Base-by-base conservation (phyloP, 148 eudicot species). In the Pouteria glomerata region DNA sequence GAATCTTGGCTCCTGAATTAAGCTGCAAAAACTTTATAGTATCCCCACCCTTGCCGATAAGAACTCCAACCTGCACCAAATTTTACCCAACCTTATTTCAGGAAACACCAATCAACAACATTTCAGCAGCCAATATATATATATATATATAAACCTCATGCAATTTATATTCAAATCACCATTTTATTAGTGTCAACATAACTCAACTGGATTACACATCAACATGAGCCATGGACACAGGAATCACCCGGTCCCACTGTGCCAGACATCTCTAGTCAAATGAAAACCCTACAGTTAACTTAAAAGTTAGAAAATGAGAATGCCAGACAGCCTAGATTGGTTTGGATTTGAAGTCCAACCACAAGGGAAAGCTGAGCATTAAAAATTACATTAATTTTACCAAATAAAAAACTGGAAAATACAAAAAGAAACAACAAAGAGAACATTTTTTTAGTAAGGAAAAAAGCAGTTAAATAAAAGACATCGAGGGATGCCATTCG, bases 1-100 rank as follows among this genome's bases (percentile, higher is more conserved):
- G 99, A 74, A 95, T 95, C 82, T 92, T 95, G 42, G 96, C 97
- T 77, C 99, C 99, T 23, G 99, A 92, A 73, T 90, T 92, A 58
- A 73, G 58, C 80, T 95, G 99, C 71, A 95, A 76, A 80, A 60
- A 78, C 27, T 87, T 78, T 61, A 95, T 95, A 19, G 99, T 95
- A 66, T 95, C 99, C 66, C 99, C 99, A 71, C 89, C 84, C 78
- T 92, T 95, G 18, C 99, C 99, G 73, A 95, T 95, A 41, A 95
- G 89, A 77, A 95, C 99, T 44, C 99, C 99, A 85, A 95, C 99
- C 99, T 95, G 84, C 57, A 78, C 62, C 70, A 77, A 41, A 35
- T 23, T 42, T 48, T 35, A 29, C 50, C 53, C 58, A 76, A 71
- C 63, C 37, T 63, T 16, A 18, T 59, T 21, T 26, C 8, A 34